phyloP scores from a whole-genome alignment of 2,329 filamentous ascomycete genomes.

The Chalaropsis ovoidea region DNA sequence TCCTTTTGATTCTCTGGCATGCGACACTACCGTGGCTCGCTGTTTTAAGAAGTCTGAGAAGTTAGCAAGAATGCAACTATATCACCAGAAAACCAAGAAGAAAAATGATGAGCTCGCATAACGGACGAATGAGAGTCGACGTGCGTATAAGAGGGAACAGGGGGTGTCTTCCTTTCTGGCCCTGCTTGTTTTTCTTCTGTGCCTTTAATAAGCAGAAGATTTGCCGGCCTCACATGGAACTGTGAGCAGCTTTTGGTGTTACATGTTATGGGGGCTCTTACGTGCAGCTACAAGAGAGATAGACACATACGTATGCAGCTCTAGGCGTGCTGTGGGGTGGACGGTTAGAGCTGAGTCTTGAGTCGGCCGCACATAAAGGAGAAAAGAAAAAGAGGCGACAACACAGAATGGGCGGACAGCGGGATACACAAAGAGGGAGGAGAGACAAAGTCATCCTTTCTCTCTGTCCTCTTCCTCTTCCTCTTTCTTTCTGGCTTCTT shows the following conservation, averaged over 20 bases:
- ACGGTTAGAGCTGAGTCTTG: not conserved
- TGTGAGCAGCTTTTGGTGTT: no score
- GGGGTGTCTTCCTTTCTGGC: not conserved
- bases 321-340: no score
- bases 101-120: slow-evolving; percentile 2
- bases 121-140: not conserved
- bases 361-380: not conserved
- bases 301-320: no score
- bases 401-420: not conserved
- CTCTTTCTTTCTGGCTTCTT: not conserved
- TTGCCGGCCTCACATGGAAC: not conserved
- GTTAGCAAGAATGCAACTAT: not conserved
- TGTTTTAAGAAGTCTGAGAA: not conserved
- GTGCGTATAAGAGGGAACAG: not conserved
- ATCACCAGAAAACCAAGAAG: not conserved
- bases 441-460: not conserved
- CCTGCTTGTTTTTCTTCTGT: not conserved
- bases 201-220: not conserved
- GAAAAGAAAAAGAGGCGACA: not conserved
- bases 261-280: no score
- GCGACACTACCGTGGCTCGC: not conserved
- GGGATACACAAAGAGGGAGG: not conserved
- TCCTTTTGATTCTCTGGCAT: not conserved
- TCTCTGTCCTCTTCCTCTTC: not conserved
- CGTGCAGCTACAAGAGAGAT: no score